Evolutionary conservation across 73 alveolate species (phyloP).

Genomic region (Paraurostyla sp.): DNA sequence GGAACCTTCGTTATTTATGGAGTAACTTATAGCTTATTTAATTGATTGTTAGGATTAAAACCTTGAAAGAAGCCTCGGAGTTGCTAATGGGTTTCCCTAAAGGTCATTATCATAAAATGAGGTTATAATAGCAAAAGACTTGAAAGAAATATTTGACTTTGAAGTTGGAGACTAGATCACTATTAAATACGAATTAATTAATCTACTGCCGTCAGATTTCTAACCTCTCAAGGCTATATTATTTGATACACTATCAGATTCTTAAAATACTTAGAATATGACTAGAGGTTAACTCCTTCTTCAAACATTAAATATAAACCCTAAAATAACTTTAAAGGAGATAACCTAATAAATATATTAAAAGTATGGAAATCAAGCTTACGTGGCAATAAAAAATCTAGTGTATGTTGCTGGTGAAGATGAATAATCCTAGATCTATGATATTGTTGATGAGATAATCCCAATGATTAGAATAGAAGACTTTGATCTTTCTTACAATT

Average conservation of each 20-base stretch:
- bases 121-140: conserved; percentile 38
- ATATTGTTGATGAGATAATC: background rate
- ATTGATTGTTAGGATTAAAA: conserved; percentile 2
- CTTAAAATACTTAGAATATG: background rate
- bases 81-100: conserved; percentile 55
- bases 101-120: background rate
- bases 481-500: background rate
- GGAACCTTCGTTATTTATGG: conserved; percentile 44
- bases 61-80: conserved; percentile 32
- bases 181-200: conserved; percentile 38
- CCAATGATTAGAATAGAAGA: background rate
- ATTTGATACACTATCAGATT: background rate
- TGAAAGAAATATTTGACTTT: conserved; percentile 7
- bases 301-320: background rate
- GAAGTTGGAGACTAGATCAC: conserved; percentile 40
- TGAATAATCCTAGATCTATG: background rate
- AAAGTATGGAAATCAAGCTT: background rate
- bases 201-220: background rate
- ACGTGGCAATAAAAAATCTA: background rate
- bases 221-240: background rate
- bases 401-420: background rate
- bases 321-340: background rate
- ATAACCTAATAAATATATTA: background rate
- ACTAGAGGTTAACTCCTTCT: conserved; percentile 50
- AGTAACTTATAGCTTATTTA: background rate